phyloP scores from a whole-genome alignment of 768 basidiomycete species.

The Paxillus rubicundulus region DNA sequence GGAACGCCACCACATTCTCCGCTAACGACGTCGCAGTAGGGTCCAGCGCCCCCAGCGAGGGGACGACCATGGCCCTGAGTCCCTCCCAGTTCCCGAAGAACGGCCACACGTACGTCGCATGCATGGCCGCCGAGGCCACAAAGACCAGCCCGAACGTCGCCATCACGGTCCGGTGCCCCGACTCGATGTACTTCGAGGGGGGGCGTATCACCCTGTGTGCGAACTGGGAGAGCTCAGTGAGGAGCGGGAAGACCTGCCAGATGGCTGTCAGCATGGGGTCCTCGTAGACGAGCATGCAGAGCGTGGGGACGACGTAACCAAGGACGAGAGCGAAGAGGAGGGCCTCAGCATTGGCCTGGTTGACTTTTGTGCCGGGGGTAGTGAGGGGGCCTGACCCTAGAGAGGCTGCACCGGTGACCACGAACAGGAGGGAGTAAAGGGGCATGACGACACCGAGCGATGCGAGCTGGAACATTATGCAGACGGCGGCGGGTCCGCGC shows the following conservation, averaged over 20 bases:
- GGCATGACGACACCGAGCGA: conserved; percentile 46
- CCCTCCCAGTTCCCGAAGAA: conserved; percentile 1
- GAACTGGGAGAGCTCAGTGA: conserved; percentile 40
- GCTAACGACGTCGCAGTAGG: not conserved
- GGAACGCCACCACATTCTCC: conserved; percentile 34
- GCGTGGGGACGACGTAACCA: conserved; percentile 47
- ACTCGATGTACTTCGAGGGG: conserved; percentile 13
- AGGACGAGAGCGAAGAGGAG: conserved; percentile 47
- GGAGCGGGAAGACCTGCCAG: conserved; percentile 56
- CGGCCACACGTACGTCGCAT: conserved; percentile 26
- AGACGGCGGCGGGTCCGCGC: conserved; percentile 41
- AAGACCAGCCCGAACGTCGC: conserved; percentile 13
- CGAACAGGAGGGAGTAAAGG: conserved; percentile 47
- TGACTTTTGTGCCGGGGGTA: conserved; percentile 24
- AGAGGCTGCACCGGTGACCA: conserved; percentile 36
- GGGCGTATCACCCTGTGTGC: conserved; percentile 40
- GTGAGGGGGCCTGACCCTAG: conserved; percentile 13
- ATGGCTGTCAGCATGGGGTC: conserved; percentile 46
- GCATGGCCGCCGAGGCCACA: conserved; percentile 21
- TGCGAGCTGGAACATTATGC: conserved; percentile 40
- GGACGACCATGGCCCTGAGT: conserved; percentile 15
- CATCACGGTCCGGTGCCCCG: conserved; percentile 22
- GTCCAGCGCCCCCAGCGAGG: conserved; percentile 2
- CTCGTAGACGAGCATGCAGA: conserved; percentile 41
- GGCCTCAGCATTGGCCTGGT: conserved; percentile 49